Percentiles rank a stretch among this genome's conserved stretches.
Evolutionary conservation across 176 grass and related monocot genomes (phyloP).

Genomic region (Lolium perenne): DNA sequence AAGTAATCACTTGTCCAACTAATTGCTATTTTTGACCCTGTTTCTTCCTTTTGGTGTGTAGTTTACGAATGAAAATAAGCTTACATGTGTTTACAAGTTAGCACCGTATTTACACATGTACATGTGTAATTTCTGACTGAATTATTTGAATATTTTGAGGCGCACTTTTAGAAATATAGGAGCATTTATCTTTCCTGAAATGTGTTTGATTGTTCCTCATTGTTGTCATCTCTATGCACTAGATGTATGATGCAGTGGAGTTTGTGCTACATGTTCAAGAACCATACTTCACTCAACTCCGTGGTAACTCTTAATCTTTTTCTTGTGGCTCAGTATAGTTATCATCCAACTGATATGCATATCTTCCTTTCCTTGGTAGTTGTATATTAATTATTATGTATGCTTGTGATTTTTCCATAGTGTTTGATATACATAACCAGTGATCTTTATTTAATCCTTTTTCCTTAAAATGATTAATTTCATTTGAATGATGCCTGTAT

Average conservation of each 20-base stretch:
- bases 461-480: not conserved
- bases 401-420: not conserved
- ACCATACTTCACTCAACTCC: conserved; percentile 87
- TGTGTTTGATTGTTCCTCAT: conserved; percentile 11
- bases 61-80: not conserved
- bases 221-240: conserved; percentile 20
- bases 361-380: not conserved
- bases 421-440: conserved; percentile 15
- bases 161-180: not conserved
- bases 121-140: not conserved
- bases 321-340: conserved; percentile 2
- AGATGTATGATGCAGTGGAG: conserved; percentile 67
- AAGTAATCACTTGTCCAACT: not conserved
- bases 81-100: not conserved
- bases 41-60: not conserved
- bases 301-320: conserved; percentile 48
- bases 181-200: not conserved
- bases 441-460: not conserved
- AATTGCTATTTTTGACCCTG: not conserved
- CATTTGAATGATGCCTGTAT: not conserved
- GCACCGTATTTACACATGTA: not conserved
- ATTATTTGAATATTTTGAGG: not conserved
- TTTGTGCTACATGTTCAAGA: conserved; percentile 95
- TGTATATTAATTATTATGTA: not conserved
- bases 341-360: conserved; percentile 13